Base-by-base conservation (phyloP, 1,284 basidiomycete species). In the Paramarasmius palmivorus region DNA sequence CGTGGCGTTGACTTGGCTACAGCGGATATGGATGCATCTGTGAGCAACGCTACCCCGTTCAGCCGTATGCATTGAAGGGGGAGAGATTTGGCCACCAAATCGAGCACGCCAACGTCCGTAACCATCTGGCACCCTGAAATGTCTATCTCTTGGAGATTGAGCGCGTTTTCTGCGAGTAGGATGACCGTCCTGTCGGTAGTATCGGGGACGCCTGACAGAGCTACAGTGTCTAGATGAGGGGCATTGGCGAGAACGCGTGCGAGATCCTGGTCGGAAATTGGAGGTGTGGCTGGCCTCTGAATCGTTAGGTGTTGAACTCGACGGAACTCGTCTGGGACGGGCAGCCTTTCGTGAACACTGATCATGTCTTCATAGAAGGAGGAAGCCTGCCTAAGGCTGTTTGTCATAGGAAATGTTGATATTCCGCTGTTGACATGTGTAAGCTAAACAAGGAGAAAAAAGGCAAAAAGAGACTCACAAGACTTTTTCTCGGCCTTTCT, bases 1-100 rank as follows among this genome's bases (percentile, higher is more conserved):
- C 84, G 80, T 1, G 90, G 85, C 64, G 93, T 93, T 15, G 83
- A 76, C 50, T 83, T 84, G 6, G 87, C 86, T 57, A 97, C 79
- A 12, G 82, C 79, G 49, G 86, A 85, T 52, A 97, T 76, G 4
- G 88, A 83, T 2, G 77, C 75, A 64, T 93, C 91, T 2, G 92
- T 93, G 38, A 96, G 67, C 36, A 81, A 77, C 23, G 78, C 76
- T 52, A 90, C 79, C 17, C 83, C 82, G 60, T 82, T 86, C 41
- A 95, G 70, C 60, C 86, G 87, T 58, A 95, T 77, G 79, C 88
- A 81, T 52, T 90, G 79, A 34, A 98, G 71, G 29, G 83, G 76
- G 29, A 81, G 81, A 42, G 84, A 86, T 57, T 84, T 78, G 45
- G 77, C 76, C 8, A 88, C 88, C 29, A 97, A 69, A 48, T 86